Conservation (phyloP, 495 filamentous ascomycete genomes). For the Neurospora sp. region DNA sequence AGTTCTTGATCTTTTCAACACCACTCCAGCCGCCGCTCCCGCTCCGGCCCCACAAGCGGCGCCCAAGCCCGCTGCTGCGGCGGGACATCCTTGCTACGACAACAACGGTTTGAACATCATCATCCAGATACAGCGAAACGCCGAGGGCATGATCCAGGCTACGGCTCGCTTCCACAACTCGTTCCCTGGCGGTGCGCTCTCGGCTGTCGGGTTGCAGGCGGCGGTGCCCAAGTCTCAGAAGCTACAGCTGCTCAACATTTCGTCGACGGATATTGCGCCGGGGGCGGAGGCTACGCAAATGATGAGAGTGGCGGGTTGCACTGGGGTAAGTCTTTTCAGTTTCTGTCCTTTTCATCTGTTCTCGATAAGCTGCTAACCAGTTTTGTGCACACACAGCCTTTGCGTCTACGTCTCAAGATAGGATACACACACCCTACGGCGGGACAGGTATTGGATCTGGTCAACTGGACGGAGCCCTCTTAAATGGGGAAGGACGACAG, state of each 20-base stretch:
- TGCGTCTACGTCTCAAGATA: constrained; percentile 79
- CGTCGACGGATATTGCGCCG: constrained; percentile 58
- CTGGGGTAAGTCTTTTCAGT: constrained; percentile 59
- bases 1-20: constrained; percentile 32
- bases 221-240: constrained; percentile 95
- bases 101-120: constrained; percentile 76
- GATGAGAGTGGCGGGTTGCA: constrained; percentile 74
- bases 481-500: neutral
- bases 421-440: constrained; percentile 60
- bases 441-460: constrained; percentile 75
- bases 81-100: constrained; percentile 63
- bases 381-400: constrained; percentile 25
- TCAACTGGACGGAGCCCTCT: constrained; percentile 83
- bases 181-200: constrained; percentile 47
- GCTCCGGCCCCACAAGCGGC: constrained; percentile 37
- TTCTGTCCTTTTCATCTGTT: constrained; percentile 3
- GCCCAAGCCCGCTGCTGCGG: constrained; percentile 27
- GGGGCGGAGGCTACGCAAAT: constrained; percentile 78
- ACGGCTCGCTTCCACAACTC: constrained; percentile 74
- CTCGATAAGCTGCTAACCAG: constrained; percentile 14
- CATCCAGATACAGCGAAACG: constrained; percentile 70
- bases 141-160: constrained; percentile 62
- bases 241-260: constrained; percentile 80
- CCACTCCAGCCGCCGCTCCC: constrained; percentile 27
- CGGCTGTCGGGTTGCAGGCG: constrained; percentile 72